Base-by-base conservation (phyloP, 2,329 filamentous ascomycete genomes). In the Zalaria obscura region DNA sequence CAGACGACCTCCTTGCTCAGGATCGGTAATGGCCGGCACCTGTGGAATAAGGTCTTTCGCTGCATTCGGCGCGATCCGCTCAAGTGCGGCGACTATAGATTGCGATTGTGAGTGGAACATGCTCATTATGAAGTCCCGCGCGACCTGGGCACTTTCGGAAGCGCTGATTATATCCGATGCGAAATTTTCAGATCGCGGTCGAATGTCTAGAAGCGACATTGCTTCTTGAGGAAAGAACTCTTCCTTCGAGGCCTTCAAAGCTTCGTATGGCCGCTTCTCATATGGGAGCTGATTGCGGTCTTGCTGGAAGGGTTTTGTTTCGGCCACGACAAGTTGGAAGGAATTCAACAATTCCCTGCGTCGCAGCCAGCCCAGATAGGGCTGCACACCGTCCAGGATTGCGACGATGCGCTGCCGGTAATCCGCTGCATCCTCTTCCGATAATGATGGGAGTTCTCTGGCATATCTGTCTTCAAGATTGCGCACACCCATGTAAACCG, bases 251-350 rank as follows among this genome's bases (percentile, higher is more conserved):
- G 75, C 70, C 25, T 65, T 58, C 10, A 94, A 65, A 0, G 85
- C 82, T 52, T 93, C 84, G 52, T 75, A 77, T 2, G 66, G 62
- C 10, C 87, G 76, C 1, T 72, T 69, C 57, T 93, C 85, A 76
- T 79, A 88, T 26, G 67, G 52, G 3, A 89, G 58, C 1, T 18
- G 18, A 18, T 18, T 18, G 18, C 18, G 18, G 18, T 18, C 18
- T 18, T 18, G 18, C 18, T 18, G 18, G 18, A 18, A 18, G 18
- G 18, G 18, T 18, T 18, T 18, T 18, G 18, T 18, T 18, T 18
- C 18, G 18, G 18, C 18, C 18, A 18, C 18, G 18, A 18, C 18
- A 18, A 18, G 18, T 18, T 18, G 18, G 18, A 18, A 18, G 18
- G 18, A 18, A 18, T 18, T 18, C 18, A 18, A 18, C 18, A 18